Conservation (phyloP, 495 filamentous ascomycete species). For the Bacidia rubella region DNA sequence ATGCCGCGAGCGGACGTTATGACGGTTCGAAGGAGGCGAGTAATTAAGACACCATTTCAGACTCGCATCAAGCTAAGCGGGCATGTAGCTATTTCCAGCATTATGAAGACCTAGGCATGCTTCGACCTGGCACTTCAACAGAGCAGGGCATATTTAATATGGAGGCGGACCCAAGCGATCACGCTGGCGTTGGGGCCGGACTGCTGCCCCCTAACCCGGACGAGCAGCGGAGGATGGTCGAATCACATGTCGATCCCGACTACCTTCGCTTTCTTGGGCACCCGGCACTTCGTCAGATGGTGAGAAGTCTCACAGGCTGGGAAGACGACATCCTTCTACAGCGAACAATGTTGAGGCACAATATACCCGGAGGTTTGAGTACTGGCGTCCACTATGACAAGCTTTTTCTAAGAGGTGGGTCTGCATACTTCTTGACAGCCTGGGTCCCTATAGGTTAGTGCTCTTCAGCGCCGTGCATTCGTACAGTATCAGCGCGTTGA, state of each 20-base stretch:
- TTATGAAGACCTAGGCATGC: slow-evolving; percentile 39
- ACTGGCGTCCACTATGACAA: slow-evolving; percentile 56
- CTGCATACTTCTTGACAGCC: slow-evolving; percentile 43
- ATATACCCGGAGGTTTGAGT: slow-evolving; percentile 42
- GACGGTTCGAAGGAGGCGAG: slow-evolving; percentile 30
- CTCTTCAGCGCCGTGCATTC: not conserved
- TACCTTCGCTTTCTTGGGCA: slow-evolving; percentile 36
- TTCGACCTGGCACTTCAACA: slow-evolving; percentile 31
- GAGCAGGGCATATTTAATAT: slow-evolving; percentile 41
- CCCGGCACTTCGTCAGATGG: slow-evolving; percentile 35
- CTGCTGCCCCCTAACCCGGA: slow-evolving; percentile 7
- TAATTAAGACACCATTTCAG: not conserved
- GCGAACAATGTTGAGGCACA: slow-evolving; percentile 42
- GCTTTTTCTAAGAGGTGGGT: slow-evolving; percentile 48
- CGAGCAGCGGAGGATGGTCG: slow-evolving; percentile 13
- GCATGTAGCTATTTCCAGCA: slow-evolving; percentile 37
- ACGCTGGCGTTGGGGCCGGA: slow-evolving; percentile 42
- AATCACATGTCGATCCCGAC: slow-evolving; percentile 16
- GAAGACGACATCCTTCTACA: slow-evolving; percentile 34
- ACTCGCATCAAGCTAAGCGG: not conserved
- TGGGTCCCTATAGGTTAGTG: slow-evolving; percentile 47
- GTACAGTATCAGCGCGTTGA: not conserved
- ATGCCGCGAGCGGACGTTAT: slow-evolving; percentile 45
- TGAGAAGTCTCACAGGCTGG: slow-evolving; percentile 43
- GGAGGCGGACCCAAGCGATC: slow-evolving; percentile 31